These are phyloP conservation scores for Fraxinus cuspidata DNA, from an alignment of 257 asterid genomes.

Conservation along the genomic window DNA sequence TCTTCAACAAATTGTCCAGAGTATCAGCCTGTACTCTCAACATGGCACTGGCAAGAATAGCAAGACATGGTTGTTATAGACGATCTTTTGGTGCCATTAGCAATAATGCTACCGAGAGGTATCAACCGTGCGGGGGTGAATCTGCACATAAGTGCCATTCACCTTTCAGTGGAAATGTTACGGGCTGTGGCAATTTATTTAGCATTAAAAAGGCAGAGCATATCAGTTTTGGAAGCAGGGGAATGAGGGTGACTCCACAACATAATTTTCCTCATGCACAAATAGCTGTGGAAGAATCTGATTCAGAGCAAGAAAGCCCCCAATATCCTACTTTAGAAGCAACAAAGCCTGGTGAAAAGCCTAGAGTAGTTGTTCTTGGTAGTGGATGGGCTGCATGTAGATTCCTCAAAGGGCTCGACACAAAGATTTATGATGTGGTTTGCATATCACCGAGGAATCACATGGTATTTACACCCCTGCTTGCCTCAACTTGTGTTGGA, in stretches of 20 bases:
- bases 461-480: constrained; percentile 95
- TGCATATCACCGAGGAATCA: constrained; percentile 95
- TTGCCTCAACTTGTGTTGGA: constrained; percentile 96
- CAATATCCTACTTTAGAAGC: constrained; percentile 80
- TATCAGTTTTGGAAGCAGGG: constrained; percentile 47
- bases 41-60: constrained; percentile 80
- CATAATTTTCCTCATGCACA: constrained; percentile 59
- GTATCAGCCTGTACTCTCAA: constrained; percentile 17
- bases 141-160: constrained; percentile 30
- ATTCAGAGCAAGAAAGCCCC: constrained; percentile 53
- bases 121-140: constrained; percentile 26
- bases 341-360: constrained; percentile 84
- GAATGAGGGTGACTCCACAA: constrained; percentile 55
- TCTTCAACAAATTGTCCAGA: constrained; percentile 7
- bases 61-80: constrained; percentile 57
- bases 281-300: constrained; percentile 46
- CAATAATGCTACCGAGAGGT: constrained; percentile 30
- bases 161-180: constrained; percentile 22
- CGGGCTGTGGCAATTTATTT: constrained; percentile 27
- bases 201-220: constrained; percentile 30
- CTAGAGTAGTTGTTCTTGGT: constrained; percentile 92
- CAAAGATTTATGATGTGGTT: constrained; percentile 72
- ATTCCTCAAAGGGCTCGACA: constrained; percentile 84
- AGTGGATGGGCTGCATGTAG: constrained; percentile 98
- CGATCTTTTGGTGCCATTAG: constrained; percentile 47